These are phyloP conservation scores for Apocynum venetum DNA, from an alignment of 257 asterid species.

Conservation along the genomic window DNA sequence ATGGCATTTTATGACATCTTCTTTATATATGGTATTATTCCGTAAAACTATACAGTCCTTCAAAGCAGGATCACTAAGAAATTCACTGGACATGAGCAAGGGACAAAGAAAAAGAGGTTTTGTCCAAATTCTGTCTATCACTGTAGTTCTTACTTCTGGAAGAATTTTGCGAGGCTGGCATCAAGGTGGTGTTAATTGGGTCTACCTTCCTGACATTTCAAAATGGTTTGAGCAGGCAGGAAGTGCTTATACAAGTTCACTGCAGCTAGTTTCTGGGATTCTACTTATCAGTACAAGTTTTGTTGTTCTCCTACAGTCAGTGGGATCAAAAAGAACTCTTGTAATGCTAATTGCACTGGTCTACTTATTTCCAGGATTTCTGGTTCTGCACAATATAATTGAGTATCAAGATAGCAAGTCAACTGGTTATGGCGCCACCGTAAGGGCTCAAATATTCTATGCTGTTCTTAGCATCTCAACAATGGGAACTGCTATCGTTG, in stretches of 20 bases:
- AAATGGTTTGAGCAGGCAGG: conserved; percentile 72
- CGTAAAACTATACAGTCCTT: conserved; percentile 48
- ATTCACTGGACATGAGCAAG: conserved; percentile 12
- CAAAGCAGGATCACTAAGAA: conserved; percentile 19
- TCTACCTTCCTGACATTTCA: conserved; percentile 73
- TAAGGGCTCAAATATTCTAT: conserved; percentile 55
- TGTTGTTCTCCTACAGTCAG: conserved; percentile 28
- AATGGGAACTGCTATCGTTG: conserved; percentile 34
- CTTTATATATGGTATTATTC: conserved; percentile 61
- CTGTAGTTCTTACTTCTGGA: conserved; percentile 54
- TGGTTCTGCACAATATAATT: conserved; percentile 48
- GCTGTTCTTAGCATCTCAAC: conserved; percentile 47
- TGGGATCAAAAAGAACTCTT: conserved; percentile 28
- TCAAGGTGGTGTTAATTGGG: conserved; percentile 98
- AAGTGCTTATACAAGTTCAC: conserved; percentile 31
- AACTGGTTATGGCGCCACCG: conserved; percentile 43
- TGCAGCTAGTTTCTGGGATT: conserved; percentile 55
- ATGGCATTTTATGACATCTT: conserved; percentile 76
- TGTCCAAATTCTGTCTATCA: conserved; percentile 28
- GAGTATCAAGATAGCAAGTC: conserved; percentile 37
- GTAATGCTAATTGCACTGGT: conserved; percentile 34
- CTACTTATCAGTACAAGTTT: conserved; percentile 40
- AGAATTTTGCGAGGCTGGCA: conserved; percentile 93
- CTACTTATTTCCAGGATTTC: conserved; percentile 42
- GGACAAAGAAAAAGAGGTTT: conserved; percentile 16